These are phyloP conservation scores for Clonostachys byssicola DNA, from an alignment of 2,329 filamentous ascomycete species.

Conservation along the genomic window DNA sequence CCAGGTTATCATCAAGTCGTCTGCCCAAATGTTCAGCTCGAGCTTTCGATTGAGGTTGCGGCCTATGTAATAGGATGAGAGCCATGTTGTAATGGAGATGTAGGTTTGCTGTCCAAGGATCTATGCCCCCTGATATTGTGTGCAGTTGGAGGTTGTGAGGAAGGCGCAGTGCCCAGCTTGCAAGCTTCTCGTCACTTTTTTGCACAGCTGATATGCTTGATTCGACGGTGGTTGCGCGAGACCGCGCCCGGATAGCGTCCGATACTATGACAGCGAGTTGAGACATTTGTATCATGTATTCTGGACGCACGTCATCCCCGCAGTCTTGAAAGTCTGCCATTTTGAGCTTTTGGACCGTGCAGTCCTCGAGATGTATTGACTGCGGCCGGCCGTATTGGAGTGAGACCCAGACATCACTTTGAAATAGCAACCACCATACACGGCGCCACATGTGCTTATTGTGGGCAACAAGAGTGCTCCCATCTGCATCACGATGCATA, in stretches of 20 bases:
- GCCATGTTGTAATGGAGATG: neutral
- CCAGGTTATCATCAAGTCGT: slow-evolving; percentile 12
- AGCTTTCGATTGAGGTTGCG: neutral
- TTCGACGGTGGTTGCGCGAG: slow-evolving; percentile 5
- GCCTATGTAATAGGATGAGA: neutral
- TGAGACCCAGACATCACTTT: slow-evolving; percentile 28
- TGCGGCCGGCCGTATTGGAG: slow-evolving; percentile 43
- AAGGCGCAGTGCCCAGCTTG: slow-evolving; percentile 11
- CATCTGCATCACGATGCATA: slow-evolving; percentile 35
- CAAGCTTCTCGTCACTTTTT: slow-evolving; percentile 14
- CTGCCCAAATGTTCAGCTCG: slow-evolving; percentile 1
- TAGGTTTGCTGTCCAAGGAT: neutral
- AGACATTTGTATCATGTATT: slow-evolving; percentile 42
- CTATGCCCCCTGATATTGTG: neutral
- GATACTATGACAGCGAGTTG: slow-evolving; percentile 46
- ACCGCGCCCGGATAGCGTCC: slow-evolving; percentile 15
- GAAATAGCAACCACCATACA: slow-evolving; percentile 33
- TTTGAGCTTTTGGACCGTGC: slow-evolving; percentile 37
- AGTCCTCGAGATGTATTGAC: slow-evolving; percentile 40
- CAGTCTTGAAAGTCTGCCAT: slow-evolving; percentile 36
- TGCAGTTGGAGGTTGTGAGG: slow-evolving; percentile 8
- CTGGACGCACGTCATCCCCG: slow-evolving; percentile 24
- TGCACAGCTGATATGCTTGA: slow-evolving; percentile 18
- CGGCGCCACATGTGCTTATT: slow-evolving; percentile 28
- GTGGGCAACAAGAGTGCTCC: slow-evolving; percentile 17